Base-by-base conservation (phyloP, 192 early-diverging fungal genomes). In the Cetraspora pellucida region DNA sequence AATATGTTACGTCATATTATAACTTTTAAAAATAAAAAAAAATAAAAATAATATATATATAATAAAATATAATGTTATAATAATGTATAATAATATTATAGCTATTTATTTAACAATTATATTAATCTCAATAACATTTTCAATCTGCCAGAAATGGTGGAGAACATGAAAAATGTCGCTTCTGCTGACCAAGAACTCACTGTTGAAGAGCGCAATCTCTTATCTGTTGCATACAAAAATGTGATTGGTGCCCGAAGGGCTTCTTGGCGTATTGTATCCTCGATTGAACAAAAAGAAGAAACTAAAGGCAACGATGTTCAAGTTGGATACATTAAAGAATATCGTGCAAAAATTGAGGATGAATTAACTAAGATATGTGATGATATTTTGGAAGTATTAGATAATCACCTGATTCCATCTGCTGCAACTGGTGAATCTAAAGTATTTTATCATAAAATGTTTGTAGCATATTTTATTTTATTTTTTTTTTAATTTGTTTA, bases 391-490 rank as follows among this genome's bases (percentile, higher is more conserved):
- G 77, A 85, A 43, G 97, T 99, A 54, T 87, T 99, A 67, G 90
- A 89, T 79, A 90, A 96, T 43, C 89, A 96, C 87, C 86, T 98
- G 78, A 95, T 99, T 78, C 93, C 94, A 77, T 85, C 90, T 77
- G 94, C 95, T 73, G 92, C 93, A 82, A 90, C 94, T 85, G 92
- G 95, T 81, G 97, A 99, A 88, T 98, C 97, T 80, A 96, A 95
- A 89, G 96, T 99, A 83, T 99, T 99, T 88, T 99, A 97, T 91
- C 97, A 93, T 91, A 99, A 99, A 92, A 98, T 99, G 97, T 93
- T 80, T 81, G 89, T 85, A 11, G 25, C 19, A 45, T 23, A 28
- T 72, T 60, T 25, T 19, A 13, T 16, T 19, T 66, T 54, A 9
- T 11, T 21, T 52, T 49, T 43, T 5, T 23, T 75, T 66, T 30